Evolutionary conservation across 1,284 basidiomycete species (phyloP), one percentile per base, ranked within the genome.

Genomic region (Cryptococcus maquisensis): DNA sequence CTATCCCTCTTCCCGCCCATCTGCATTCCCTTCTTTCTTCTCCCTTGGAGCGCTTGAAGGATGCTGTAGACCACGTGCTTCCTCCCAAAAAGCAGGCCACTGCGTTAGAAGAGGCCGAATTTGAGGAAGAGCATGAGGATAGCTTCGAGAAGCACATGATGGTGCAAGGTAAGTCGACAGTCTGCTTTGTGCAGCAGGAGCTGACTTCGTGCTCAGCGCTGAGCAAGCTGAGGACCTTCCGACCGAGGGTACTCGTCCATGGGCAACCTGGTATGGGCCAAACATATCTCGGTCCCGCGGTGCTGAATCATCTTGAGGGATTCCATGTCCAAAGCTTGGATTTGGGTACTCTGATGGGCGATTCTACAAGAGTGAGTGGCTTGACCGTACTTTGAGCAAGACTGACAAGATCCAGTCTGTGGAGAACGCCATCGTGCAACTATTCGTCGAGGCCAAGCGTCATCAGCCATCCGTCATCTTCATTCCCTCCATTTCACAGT

Each of bases 391-490:
- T 40, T 7, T n/a, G 20, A 15, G 4, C 20, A 24, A 16, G 3
- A 20, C 47, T 50, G 13, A 44, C 39, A 21, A 18, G 26, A 13
- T 15, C 8, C 60, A 93, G 88, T 92, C 92, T 3, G 79, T 86
- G 3, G 96, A 99, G 77, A 89, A 95, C 1, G 86, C 89, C 2
- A 86, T 97, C 53, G 90, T 98, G 2, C 95, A 98, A 65, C 81
- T 97, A n/a, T 98, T 98, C 66, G 83, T 94, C 18, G 96, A 99
- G 73, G 96, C 96, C 0, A 98, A 97, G 73, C 85, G 96, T 28
- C 91, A 97, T 71, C 94, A 97, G 66, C 96, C 96, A 0, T 94
- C 92, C 0, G 86, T 98, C 41, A 82, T 98, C 47, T 98, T 93
- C 75, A 91, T 98, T 45, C 96, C 95, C 0, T 89, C 90, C 0